phyloP scores from a whole-genome alignment of 106 monocot genomes.

The Dendrobium huoshanense region DNA sequence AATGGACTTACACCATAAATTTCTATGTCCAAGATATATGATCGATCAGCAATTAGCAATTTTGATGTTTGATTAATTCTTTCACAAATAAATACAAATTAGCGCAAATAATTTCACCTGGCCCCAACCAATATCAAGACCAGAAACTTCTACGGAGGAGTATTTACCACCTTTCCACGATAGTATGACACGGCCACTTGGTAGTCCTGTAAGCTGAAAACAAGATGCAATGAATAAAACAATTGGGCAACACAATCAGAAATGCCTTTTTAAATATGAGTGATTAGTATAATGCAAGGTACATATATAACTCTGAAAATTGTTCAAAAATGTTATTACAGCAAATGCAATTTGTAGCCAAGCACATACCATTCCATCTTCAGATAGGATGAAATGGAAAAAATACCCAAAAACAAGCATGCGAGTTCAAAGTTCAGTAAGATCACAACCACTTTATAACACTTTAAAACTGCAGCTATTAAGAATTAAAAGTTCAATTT shows the following conservation, averaged over 20 bases:
- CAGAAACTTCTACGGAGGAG: slow-evolving; percentile 85
- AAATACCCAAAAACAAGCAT: background rate
- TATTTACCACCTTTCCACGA: slow-evolving; percentile 51
- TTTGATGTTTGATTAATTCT: background rate
- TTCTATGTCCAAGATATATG: background rate
- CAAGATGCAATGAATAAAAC: slow-evolving; percentile 10
- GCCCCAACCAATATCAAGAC: slow-evolving; percentile 98
- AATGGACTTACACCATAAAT: background rate
- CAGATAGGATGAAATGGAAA: background rate
- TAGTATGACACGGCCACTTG: slow-evolving; percentile 41
- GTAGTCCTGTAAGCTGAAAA: slow-evolving; percentile 65
- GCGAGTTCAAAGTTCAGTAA: background rate
- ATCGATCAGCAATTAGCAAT: background rate
- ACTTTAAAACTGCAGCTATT: background rate
- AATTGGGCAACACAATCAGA: background rate
- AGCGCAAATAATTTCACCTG: slow-evolving; percentile 67
- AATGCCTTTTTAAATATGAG: background rate
- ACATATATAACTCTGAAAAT: background rate
- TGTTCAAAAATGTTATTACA: background rate
- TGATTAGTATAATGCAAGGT: background rate
- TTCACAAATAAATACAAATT: slow-evolving; percentile 30
- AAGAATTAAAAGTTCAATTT: background rate
- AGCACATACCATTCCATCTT: background rate
- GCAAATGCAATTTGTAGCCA: background rate
- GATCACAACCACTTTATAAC: background rate